Base-by-base conservation (phyloP, 2,329 filamentous ascomycete species). In the Neodidymelliopsis sp. region DNA sequence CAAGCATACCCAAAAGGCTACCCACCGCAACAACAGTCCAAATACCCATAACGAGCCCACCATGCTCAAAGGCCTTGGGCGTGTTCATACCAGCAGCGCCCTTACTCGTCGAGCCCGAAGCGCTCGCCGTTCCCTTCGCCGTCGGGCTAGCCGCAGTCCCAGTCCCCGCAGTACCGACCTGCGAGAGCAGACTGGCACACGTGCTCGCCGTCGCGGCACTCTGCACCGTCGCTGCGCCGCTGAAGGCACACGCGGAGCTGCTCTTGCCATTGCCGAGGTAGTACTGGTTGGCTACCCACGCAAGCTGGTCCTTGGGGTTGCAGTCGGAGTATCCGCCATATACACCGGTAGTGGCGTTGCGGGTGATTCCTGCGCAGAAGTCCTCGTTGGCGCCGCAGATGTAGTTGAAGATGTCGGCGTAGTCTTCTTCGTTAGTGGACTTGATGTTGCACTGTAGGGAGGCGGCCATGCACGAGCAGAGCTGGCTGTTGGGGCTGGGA, bases 401-500 rank as follows among this genome's bases (percentile, higher is more conserved):
- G 72, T 77, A 86, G 70, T 79, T 78, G 74, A 97, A 97, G 57
- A 92, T 81, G 6, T 80, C 75, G 35, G 81, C 83, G 67, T 86
- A 88, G 37, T 82, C 74, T 39, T 84, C 79, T 27, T 77, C 70
- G 60, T 83, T 77, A n/a, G 89, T 60, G 31, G 80, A 75, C 34
- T 82, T 78, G 57, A 90, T 84, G 30, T 84, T 82, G 77, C 94
- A 99, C 41, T 79, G 75, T 42, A 95, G 78, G 31, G 83, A 84
- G 51, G 82, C 78, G 68, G 83, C 82, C 89, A 96, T 96, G 83
- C 94, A 99, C 42, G 80, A 74, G 81, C 94, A 99, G 39, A 96
- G 85, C 33, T 84, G 70, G 27, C 83, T 70, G 77, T 97, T 90
- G 43, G 91, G 91, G 6, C 84, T 84, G 2, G 92, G 93, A 15